Conservation (phyloP, 768 basidiomycete genomes). For the Clitopilus passeckerianus region DNA sequence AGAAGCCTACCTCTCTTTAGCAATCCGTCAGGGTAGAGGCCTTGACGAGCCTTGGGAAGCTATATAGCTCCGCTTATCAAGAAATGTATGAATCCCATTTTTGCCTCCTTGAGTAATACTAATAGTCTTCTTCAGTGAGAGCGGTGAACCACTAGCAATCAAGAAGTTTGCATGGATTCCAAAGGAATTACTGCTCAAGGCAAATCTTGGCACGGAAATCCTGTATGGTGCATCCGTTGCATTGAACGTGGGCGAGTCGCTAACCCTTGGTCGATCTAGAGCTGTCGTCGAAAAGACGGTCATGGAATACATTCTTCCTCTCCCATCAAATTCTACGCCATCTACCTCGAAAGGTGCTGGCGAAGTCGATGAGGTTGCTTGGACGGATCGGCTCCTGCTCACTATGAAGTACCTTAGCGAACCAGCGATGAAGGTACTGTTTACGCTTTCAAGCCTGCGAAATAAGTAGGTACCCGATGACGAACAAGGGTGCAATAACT, state of each 20-base stretch:
- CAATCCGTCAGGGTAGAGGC: conserved; percentile 70
- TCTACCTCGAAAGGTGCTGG: conserved; percentile 35
- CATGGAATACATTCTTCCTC: conserved; percentile 75
- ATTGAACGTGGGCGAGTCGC: not conserved
- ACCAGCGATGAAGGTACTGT: conserved; percentile 48
- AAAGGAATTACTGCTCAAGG: conserved; percentile 55
- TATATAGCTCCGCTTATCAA: conserved; percentile 79
- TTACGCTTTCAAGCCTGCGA: conserved; percentile 61
- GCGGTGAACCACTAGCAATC: conserved; percentile 66
- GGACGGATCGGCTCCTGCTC: conserved; percentile 80
- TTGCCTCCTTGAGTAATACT: conserved; percentile 3
- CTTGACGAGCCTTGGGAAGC: conserved; percentile 64
- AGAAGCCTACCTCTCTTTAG: not conserved
- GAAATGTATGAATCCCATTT: conserved; percentile 72
- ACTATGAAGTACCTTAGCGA: conserved; percentile 69
- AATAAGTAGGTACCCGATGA: conserved; percentile 37
- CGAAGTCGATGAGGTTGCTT: conserved; percentile 73
- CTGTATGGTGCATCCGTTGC: conserved; percentile 36
- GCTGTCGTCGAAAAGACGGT: conserved; percentile 62
- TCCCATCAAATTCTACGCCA: conserved; percentile 48
- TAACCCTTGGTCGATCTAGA: conserved; percentile 24
- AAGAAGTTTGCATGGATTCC: conserved; percentile 94
- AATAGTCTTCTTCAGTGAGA: conserved; percentile 53
- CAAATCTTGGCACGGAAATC: conserved; percentile 47
- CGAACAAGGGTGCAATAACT: not conserved